phyloP scores from a whole-genome alignment of 148 eudicot genomes.

The Arbutus unedo region DNA sequence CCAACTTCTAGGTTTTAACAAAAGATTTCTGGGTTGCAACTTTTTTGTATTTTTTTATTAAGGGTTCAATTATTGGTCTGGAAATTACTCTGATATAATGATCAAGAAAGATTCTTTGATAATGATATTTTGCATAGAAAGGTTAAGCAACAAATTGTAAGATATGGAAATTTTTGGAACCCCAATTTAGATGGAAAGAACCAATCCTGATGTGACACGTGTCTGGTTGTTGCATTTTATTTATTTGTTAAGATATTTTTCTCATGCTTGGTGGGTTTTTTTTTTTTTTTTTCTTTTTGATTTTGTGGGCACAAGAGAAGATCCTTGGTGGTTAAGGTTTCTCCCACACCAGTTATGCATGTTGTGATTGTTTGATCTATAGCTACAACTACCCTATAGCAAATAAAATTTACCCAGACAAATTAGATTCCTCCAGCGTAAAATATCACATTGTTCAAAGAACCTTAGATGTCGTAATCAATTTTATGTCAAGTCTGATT shows the following conservation, averaged over 20 bases:
- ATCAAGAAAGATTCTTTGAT: conserved; percentile 38
- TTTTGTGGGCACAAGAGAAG: not conserved
- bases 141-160: conserved; percentile 20
- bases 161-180: conserved; percentile 5
- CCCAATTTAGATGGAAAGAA: not conserved
- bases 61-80: conserved; percentile 29
- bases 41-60: conserved; percentile 15
- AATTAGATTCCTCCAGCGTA: too few relatives aligned
- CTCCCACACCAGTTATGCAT: not conserved
- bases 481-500: too few relatives aligned
- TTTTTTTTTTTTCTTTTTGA: not conserved
- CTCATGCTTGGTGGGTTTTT: not conserved
- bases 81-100: conserved; percentile 20
- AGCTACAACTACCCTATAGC: not conserved
- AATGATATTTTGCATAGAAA: conserved; percentile 28
- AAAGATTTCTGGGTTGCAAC: conserved; percentile 14
- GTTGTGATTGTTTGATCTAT: not conserved
- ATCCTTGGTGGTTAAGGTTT: not conserved
- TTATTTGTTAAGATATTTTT: not conserved
- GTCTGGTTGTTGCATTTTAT: not conserved
- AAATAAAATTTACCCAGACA: not conserved
- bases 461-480: too few relatives aligned
- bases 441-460: too few relatives aligned
- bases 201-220: conserved; percentile 11
- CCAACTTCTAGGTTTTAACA: conserved; percentile 16